Evolutionary conservation across 192 early-diverging fungal genomes (phyloP).

Genomic region (Geranomyces variabilis): DNA sequence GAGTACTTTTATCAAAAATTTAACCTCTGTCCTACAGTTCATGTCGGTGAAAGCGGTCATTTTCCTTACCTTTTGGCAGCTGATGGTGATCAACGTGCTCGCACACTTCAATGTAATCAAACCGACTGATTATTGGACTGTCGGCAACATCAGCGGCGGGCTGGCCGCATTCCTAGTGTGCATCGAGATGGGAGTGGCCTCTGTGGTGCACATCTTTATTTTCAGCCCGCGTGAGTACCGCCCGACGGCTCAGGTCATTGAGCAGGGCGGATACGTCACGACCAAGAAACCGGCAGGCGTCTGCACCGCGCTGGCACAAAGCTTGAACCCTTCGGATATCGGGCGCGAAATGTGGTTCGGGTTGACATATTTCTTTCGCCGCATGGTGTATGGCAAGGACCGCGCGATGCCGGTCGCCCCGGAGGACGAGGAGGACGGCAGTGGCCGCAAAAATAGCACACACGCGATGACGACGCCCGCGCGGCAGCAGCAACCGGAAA

Average conservation of each 20-base stretch:
- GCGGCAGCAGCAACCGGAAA: too few relatives aligned
- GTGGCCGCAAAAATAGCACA: too few relatives aligned
- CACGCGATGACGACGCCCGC: too few relatives aligned
- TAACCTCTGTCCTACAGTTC: slow-evolving; percentile 35
- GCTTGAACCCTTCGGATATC: slow-evolving; percentile 38
- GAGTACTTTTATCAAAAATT: background rate
- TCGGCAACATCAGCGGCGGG: slow-evolving; percentile 55
- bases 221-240: slow-evolving; percentile 32
- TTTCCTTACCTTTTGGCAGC: slow-evolving; percentile 63
- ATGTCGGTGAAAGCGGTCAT: slow-evolving; percentile 52
- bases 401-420: too few relatives aligned
- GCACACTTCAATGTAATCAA: slow-evolving; percentile 50
- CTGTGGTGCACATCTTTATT: slow-evolving; percentile 54
- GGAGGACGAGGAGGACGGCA: too few relatives aligned
- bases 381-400: too few relatives aligned
- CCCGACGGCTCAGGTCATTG: background rate
- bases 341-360: slow-evolving; percentile 29
- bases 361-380: slow-evolving; percentile 1
- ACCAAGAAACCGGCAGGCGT: background rate
- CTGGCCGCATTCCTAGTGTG: slow-evolving; percentile 28
- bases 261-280: background rate
- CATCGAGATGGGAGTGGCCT: slow-evolving; percentile 61
- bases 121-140: slow-evolving; percentile 56
- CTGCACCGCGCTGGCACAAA: slow-evolving; percentile 22
- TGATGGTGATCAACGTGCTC: slow-evolving; percentile 54